phyloP scores from a whole-genome alignment of 352 stramenopile genomes.

The Aphanomyces invadans region DNA sequence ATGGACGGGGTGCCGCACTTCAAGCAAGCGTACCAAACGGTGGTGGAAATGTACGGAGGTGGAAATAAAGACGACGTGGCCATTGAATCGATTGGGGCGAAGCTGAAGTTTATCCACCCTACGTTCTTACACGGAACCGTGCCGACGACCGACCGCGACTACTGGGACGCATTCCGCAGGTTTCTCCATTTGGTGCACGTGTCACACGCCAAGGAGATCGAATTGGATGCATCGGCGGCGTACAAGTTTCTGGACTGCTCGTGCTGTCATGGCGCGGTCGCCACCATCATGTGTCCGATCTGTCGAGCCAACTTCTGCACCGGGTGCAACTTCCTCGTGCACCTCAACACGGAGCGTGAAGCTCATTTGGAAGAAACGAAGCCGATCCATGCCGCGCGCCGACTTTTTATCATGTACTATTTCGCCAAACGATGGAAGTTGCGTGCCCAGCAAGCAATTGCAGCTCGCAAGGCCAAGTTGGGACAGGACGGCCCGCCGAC shows the following conservation, averaged over 20 bases:
- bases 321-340: conserved; percentile 16
- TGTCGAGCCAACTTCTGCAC: conserved; percentile 14
- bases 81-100: not conserved
- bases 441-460: not conserved
- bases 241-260: conserved; percentile 17
- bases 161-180: conserved; percentile 6
- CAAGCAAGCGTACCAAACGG: not conserved
- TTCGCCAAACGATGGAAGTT: conserved; percentile 9
- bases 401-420: not conserved
- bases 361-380: conserved; percentile 19
- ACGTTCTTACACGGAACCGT: not conserved
- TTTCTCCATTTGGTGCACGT: conserved; percentile 24
- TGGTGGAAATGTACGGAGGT: not conserved
- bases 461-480: not conserved
- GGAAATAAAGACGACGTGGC: not conserved
- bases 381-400: not conserved
- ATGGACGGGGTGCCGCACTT: conserved; percentile 23
- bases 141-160: not conserved
- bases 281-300: not conserved
- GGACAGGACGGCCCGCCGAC: too few relatives aligned
- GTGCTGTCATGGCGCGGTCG: conserved; percentile 15
- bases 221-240: not conserved
- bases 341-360: conserved; percentile 21
- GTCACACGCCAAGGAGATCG: not conserved
- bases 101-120: not conserved